These are phyloP conservation scores for Phytopythium boreale DNA, from an alignment of 352 stramenopile species.

Conservation along the genomic window DNA sequence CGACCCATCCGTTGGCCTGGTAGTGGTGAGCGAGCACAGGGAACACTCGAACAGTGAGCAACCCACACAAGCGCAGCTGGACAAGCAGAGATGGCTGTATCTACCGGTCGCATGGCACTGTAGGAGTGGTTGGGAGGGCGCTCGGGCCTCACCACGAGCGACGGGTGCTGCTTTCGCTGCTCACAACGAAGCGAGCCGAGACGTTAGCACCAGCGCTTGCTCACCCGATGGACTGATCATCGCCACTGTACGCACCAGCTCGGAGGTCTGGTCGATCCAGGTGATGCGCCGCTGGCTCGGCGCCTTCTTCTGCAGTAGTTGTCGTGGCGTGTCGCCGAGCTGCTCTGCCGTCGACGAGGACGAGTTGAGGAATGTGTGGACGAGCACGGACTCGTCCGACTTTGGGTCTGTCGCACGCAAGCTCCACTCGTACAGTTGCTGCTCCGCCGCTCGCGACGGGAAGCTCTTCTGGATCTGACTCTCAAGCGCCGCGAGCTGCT, in stretches of 20 bases:
- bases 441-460: conserved; percentile 37
- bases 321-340: conserved; percentile 1
- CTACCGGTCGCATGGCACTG: conserved; percentile 66
- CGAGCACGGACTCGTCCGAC: conserved; percentile 68
- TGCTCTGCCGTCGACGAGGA: neutral
- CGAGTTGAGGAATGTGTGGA: conserved; percentile 78
- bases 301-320: conserved; percentile 19
- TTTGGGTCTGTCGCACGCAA: conserved; percentile 33
- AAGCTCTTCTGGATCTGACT: conserved; percentile 55
- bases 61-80: neutral
- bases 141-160: conserved; percentile 54
- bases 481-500: conserved; percentile 70
- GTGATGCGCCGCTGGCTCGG: conserved; percentile 30
- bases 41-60: neutral
- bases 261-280: conserved; percentile 69
- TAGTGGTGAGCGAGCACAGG: neutral
- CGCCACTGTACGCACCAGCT: conserved; percentile 38
- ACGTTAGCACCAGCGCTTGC: conserved; percentile 3
- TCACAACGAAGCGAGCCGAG: neutral
- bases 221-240: neutral
- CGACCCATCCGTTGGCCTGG: conserved; percentile 71
- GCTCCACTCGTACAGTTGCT: conserved; percentile 75
- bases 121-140: conserved; percentile 75
- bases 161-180: conserved; percentile 56
- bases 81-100: conserved; percentile 7